phyloP scores from a whole-genome alignment of 2,329 filamentous ascomycete species.

The Calonectria hongkongensis region DNA sequence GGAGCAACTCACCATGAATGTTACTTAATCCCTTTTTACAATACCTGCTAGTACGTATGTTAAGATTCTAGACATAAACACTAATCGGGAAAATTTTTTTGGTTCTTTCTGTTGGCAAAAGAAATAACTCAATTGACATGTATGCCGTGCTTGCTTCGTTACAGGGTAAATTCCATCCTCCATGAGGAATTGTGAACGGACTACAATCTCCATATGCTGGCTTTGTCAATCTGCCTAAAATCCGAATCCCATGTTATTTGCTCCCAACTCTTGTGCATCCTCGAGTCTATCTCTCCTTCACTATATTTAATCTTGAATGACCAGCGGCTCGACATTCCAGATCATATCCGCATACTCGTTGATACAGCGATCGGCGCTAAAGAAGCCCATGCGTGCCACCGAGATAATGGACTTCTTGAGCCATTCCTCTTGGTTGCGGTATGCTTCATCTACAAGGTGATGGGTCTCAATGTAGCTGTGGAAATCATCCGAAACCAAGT shows the following conservation, averaged over 20 bases:
- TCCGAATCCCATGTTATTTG: constrained; percentile 30
- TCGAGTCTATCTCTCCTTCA: constrained; percentile 43
- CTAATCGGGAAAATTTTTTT: no score
- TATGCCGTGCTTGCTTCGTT: constrained; percentile 45
- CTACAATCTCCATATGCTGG: not conserved
- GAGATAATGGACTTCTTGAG: constrained; percentile 90
- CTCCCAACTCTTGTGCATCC: constrained; percentile 27
- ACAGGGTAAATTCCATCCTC: constrained; percentile 35
- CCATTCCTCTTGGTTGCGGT: constrained; percentile 95
- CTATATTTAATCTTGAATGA: constrained; percentile 62
- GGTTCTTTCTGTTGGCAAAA: not conserved
- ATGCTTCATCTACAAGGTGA: constrained; percentile 91
- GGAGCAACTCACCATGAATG: not conserved
- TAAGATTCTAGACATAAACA: not conserved
- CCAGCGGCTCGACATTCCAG: constrained; percentile 94
- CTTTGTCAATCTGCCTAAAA: constrained; percentile 43
- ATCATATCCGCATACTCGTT: constrained; percentile 98
- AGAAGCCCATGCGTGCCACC: constrained; percentile 97
- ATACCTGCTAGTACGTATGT: not conserved
- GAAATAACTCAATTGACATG: constrained; percentile 21
- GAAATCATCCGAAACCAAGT: constrained; percentile 98
- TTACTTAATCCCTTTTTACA: not conserved
- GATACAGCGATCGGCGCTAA: constrained; percentile 95
- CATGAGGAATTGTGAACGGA: not conserved
- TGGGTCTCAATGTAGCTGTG: constrained; percentile 95